A percentile compares a stretch with the other conserved stretches of the same genome.
Evolutionary conservation across 169 alveolate species (phyloP).

Genomic region (Plasmodium ovale): DNA sequence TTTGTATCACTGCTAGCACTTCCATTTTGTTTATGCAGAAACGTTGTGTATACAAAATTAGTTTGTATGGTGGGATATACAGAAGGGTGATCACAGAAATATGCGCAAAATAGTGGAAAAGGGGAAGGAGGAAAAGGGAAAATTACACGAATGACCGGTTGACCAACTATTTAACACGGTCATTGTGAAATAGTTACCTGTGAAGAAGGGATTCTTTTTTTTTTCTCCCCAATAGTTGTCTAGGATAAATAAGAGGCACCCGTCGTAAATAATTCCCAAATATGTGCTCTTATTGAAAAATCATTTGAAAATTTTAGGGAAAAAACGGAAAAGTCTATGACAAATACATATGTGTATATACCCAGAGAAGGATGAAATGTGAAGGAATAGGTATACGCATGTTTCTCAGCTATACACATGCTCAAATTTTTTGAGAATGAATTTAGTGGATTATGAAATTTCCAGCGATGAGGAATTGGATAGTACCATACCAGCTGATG

Average conservation of each 20-base stretch:
- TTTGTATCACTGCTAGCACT: too few species aligned
- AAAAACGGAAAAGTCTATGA: neutral
- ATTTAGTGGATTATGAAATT: conserved; percentile 71
- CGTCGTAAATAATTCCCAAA: too few species aligned
- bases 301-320: conserved; percentile 13
- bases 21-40: too few species aligned
- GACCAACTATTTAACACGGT: neutral
- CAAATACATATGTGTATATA: neutral
- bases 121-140: neutral
- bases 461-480: conserved; percentile 61
- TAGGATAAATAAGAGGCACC: neutral
- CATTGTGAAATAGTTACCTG: too few species aligned
- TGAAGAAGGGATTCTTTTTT: too few species aligned
- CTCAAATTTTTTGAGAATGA: conserved; percentile 30
- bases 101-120: neutral
- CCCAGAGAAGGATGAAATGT: neutral
- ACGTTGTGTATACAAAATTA: too few species aligned
- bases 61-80: neutral
- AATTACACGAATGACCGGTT: neutral
- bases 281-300: too few species aligned
- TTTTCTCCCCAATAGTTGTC: neutral
- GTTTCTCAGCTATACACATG: conserved; percentile 8
- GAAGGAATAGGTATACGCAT: neutral
- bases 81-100: neutral
- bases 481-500: neutral